Percentiles rank a stretch among this genome's conserved stretches.
These are phyloP conservation scores for Skeletonema menzelii DNA, from an alignment of 108 stramenopile genomes.

Conservation along the genomic window DNA sequence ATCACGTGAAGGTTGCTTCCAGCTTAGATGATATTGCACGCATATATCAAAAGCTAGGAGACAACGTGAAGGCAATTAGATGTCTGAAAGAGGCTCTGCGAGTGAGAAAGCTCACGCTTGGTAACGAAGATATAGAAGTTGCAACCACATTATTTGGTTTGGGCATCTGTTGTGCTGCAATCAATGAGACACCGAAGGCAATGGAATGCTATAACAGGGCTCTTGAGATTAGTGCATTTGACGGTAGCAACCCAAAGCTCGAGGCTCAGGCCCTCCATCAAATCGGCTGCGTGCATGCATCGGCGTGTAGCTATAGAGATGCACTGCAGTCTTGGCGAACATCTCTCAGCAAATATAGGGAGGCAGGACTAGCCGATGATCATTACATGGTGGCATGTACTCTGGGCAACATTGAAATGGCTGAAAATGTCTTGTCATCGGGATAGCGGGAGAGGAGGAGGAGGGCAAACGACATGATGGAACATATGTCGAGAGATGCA, in stretches of 20 bases:
- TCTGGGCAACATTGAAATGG: constrained; percentile 63
- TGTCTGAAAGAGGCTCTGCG: constrained; percentile 53
- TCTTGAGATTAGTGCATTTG: constrained; percentile 28
- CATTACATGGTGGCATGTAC: constrained; percentile 58
- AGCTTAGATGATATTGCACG: constrained; percentile 55
- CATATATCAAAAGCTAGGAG: constrained; percentile 46
- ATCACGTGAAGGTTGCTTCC: constrained; percentile 46
- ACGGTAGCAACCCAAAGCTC: constrained; percentile 34
- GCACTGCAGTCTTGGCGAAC: constrained; percentile 60
- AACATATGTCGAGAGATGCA: neutral
- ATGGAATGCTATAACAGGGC: constrained; percentile 48
- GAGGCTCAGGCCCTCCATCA: constrained; percentile 65
- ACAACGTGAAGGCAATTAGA: constrained; percentile 47
- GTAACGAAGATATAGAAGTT: constrained; percentile 43
- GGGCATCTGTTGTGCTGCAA: constrained; percentile 52
- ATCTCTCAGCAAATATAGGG: constrained; percentile 46
- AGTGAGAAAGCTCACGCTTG: constrained; percentile 42
- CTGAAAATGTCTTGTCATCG: constrained; percentile 37
- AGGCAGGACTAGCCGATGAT: constrained; percentile 54
- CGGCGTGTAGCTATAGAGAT: constrained; percentile 32
- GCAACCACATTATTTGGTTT: constrained; percentile 55
- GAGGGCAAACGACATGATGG: neutral
- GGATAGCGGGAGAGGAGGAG: neutral
- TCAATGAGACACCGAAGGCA: constrained; percentile 39
- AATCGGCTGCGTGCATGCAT: constrained; percentile 52